Evolutionary conservation across 768 basidiomycete species (phyloP), one percentile per base, ranked within the genome.

Genomic region (Artomyces pyxidatus): DNA sequence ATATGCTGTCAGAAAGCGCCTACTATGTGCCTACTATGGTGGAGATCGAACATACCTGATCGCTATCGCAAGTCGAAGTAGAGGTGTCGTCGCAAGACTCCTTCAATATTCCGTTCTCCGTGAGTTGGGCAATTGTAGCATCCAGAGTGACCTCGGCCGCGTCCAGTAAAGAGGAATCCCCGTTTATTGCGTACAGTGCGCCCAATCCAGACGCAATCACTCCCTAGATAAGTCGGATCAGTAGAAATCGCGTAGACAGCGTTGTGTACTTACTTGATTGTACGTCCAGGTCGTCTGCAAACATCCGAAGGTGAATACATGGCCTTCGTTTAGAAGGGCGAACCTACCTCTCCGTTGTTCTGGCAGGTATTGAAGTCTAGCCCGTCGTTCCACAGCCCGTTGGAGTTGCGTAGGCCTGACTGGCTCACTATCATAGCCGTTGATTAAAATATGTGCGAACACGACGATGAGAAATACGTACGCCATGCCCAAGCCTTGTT

Each of bases 221-320:
- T 9, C 72, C 76, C 74, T 78, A n/a, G 12, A 23, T 28, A 16
- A 16, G n/a, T 16, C 9, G 28, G 41, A 47, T 37, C 35, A 42
- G 25, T 35, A 10, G 6, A 6, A 19, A 42, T 22, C 26, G 12
- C 11, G 16, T 26, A 28, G 22, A 28, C 27, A 30, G 9, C 10
- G 7, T 4, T 10, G 28, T 23, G 14, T 54, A 32, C 45, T n/a
- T 51, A 74, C 77, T 57, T 79, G 78, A 53, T 80, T 79, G 57
- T 80, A 80, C 0, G 73, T 77, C 78, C 78, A 79, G 2, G 77
- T 71, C 4, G 76, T 78, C 73, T 77, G 50, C 25, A 27, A 40
- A 49, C 45, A 32, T 12, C 22, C 38, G 23, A 28, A 14, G n/a
- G 22, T 41, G 22, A 37, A 29, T 11, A 27, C 45, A 45, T 11